These are phyloP conservation scores for Fusarium kyushuense DNA, from an alignment of 2,329 filamentous ascomycete genomes.

Conservation along the genomic window DNA sequence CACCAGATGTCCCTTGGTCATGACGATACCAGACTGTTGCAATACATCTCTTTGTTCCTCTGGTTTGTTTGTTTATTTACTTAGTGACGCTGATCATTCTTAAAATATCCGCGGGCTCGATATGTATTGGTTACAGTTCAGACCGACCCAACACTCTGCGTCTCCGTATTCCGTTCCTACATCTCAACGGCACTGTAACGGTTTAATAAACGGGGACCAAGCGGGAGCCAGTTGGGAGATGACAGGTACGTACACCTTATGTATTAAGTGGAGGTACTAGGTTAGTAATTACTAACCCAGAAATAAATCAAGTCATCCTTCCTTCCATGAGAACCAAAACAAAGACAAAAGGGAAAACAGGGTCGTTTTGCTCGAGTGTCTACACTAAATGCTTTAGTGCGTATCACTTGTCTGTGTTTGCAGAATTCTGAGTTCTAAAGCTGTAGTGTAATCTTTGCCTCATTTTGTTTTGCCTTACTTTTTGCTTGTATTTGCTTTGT, in stretches of 20 bases:
- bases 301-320: conserved; percentile 28
- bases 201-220: conserved; percentile 21
- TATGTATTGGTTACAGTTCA: background rate
- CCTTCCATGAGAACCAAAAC: conserved; percentile 22
- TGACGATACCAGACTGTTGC: conserved; percentile 8
- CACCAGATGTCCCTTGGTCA: background rate
- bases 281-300: conserved; percentile 13
- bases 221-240: conserved; percentile 32
- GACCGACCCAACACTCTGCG: background rate
- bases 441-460: conserved; percentile 6
- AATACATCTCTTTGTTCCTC: background rate
- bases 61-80: conserved; percentile 6
- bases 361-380: background rate
- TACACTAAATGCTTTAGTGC: background rate
- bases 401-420: conserved; percentile 24
- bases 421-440: conserved; percentile 2
- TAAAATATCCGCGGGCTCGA: conserved; percentile 6
- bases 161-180: conserved; percentile 15
- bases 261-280: background rate
- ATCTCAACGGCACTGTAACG: conserved; percentile 32
- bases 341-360: conserved; percentile 13
- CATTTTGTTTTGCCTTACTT: conserved; percentile 9
- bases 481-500: conserved; percentile 5
- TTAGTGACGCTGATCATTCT: background rate
- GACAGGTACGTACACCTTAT: conserved; percentile 10